Evolutionary conservation across 2,329 filamentous ascomycete species (phyloP).

Genomic region (Arachnomyces sp.): DNA sequence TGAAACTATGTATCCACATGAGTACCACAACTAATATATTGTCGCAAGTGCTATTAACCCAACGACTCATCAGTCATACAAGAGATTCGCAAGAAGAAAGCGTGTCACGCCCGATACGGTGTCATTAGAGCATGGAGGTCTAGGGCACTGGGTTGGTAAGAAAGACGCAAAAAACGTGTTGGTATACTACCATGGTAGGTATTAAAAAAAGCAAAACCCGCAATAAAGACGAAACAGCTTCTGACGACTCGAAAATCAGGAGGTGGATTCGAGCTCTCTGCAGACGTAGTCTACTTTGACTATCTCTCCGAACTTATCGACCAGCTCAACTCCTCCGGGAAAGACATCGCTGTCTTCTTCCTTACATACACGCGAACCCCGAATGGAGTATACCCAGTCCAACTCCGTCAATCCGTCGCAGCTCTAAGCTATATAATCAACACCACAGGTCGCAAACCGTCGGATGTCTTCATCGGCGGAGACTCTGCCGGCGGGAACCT

Average conservation of each 20-base stretch:
- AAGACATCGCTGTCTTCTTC: constrained; percentile 44
- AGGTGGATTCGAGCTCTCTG: constrained; percentile 50
- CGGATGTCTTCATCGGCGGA: constrained; percentile 34
- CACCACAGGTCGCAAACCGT: constrained; percentile 24
- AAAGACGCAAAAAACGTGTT: constrained; percentile 32
- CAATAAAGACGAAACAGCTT: not conserved
- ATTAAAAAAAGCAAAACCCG: not conserved
- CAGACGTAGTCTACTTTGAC: constrained; percentile 40
- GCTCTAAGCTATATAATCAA: constrained; percentile 33
- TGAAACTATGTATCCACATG: not conserved
- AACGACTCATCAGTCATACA: constrained; percentile 22
- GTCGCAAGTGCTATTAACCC: constrained; percentile 4
- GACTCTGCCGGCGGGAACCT: constrained; percentile 40
- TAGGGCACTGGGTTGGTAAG: constrained; percentile 34
- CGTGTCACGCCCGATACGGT: constrained; percentile 24
- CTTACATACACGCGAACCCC: constrained; percentile 54
- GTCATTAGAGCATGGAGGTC: constrained; percentile 22
- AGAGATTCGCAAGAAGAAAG: constrained; percentile 17
- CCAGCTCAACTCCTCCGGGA: constrained; percentile 34
- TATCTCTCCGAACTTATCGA: constrained; percentile 41
- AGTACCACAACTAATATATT: constrained; percentile 1
- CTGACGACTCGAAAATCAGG: constrained; percentile 25
- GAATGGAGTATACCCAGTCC: constrained; percentile 35
- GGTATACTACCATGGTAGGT: constrained; percentile 31
- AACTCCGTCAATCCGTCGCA: constrained; percentile 35